Evolutionary conservation across 352 stramenopile genomes (phyloP).

Genomic region (Phytophthora agathidicida): DNA sequence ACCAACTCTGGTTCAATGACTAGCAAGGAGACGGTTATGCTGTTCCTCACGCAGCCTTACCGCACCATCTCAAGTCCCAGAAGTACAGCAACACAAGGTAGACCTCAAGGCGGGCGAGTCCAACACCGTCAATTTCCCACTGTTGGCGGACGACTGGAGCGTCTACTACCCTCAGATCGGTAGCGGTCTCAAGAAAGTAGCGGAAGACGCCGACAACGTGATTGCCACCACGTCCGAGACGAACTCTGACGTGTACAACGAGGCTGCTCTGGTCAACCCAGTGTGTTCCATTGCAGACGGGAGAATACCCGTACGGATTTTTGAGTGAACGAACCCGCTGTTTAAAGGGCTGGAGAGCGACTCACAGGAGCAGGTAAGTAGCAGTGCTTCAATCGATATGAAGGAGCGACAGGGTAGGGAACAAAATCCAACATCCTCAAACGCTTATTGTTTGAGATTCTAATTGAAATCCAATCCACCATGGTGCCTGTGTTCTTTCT

Average conservation of each 20-base stretch:
- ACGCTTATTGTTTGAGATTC: no score
- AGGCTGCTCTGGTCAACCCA: slow-evolving; percentile 30
- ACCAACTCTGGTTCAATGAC: slow-evolving; percentile 59
- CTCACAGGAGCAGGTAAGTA: no score
- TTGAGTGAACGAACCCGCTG: no score
- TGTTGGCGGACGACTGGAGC: slow-evolving; percentile 59
- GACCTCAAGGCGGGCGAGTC: slow-evolving; percentile 45
- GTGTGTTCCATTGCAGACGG: slow-evolving; percentile 33
- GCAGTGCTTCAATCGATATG: no score
- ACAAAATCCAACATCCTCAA: no score
- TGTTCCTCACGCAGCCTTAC: slow-evolving; percentile 75
- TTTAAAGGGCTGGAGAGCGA: no score
- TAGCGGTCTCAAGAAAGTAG: slow-evolving; percentile 51
- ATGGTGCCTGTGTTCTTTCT: no score
- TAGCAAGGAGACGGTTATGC: slow-evolving; percentile 78
- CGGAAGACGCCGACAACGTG: slow-evolving; percentile 69
- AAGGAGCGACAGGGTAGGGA: no score
- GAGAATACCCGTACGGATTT: slow-evolving; percentile 32
- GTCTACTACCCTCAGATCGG: slow-evolving; percentile 66
- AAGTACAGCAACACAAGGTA: slow-evolving; percentile 83
- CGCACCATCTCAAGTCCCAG: slow-evolving; percentile 62
- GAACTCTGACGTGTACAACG: slow-evolving; percentile 72
- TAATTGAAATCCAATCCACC: no score
- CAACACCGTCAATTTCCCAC: slow-evolving; percentile 40
- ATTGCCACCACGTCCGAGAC: slow-evolving; percentile 70